These are phyloP conservation scores for Podospora australis DNA, from an alignment of 495 filamentous ascomycete genomes.

Conservation along the genomic window DNA sequence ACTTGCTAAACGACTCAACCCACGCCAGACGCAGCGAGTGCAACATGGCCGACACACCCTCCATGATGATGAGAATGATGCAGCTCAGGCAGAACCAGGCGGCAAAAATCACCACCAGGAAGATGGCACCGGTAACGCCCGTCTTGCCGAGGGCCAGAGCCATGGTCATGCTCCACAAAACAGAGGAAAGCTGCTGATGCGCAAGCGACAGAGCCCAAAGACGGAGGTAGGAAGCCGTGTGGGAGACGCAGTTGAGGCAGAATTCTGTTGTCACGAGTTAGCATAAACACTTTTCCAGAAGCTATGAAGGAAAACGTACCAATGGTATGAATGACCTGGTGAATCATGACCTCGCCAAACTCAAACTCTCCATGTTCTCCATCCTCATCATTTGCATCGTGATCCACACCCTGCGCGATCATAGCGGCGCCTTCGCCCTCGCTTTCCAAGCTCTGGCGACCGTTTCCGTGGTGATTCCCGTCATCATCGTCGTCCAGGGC, in stretches of 20 bases:
- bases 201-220: constrained; percentile 96
- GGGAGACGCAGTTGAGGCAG: constrained; percentile 97
- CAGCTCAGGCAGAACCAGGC: constrained; percentile 84
- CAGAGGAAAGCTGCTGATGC: constrained; percentile 93
- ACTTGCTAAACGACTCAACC: constrained; percentile 99
- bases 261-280: constrained; percentile 57
- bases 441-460: constrained; percentile 65
- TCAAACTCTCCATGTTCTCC: constrained; percentile 93
- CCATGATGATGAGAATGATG: constrained; percentile 59
- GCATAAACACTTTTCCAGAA: neutral
- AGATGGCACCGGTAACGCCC: constrained; percentile 67
- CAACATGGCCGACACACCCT: constrained; percentile 46
- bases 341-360: constrained; percentile 93
- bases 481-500: constrained; percentile 81
- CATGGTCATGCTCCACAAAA: constrained; percentile 96
- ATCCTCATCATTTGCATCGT: constrained; percentile 55
- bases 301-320: constrained; percentile 52
- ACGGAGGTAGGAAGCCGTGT: constrained; percentile 97
- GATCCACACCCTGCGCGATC: constrained; percentile 74
- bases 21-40: constrained; percentile 94
- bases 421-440: constrained; percentile 85
- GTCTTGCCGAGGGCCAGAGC: constrained; percentile 58
- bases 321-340: constrained; percentile 98
- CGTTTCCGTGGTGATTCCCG: constrained; percentile 37
- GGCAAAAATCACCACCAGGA: constrained; percentile 72